Evolutionary conservation across 257 asterid species (phyloP), one percentile per base, ranked within the genome.

Genomic region (Solanum chiquidenum): DNA sequence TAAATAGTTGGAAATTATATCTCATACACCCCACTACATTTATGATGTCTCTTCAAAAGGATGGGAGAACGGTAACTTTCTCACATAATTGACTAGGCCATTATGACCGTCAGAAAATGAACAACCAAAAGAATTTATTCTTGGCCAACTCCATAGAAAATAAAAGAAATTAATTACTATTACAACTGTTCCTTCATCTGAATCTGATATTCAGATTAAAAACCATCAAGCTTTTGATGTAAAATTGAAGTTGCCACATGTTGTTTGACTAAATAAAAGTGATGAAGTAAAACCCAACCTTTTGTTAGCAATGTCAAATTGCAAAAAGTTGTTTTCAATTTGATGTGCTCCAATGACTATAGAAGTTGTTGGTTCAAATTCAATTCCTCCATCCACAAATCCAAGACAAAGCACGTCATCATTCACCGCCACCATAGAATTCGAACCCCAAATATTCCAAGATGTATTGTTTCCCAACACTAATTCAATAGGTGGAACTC

Each of bases 401-500:
- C 87, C 89, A 21, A 86, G 52, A 83, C 90, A 89, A 12, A 76
- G 13, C 49, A 84, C 80, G 0, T 80, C 73, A 9, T 86, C 16
- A 42, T 60, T 83, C 29, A 86, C 72, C 2, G 34, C 23, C 14
- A 89, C 89, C 89, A 89, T 83, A 2, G 89, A 89, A 31, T 89
- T 89, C 11, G 40, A 42, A 6, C 91, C 89, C 66, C 66, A 86
- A 82, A 89, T 55, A 21, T 5, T 71, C 58, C 89, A 88, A 86
- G 18, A 40, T 40, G 58, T n/a, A 6, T 11, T 42, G 25, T 20
- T 89, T 31, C 87, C 89, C 89, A 94, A 29, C 14, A 94, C 94
- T 9, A 94, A 87, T 4, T 95, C 94, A 8, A 93, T 88, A 4
- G 87, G 33, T 34, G 95, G 97, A n/a, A 91, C 97, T 0, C 27